These are phyloP conservation scores for Pseudocercospora ulei DNA, from an alignment of 2,329 filamentous ascomycete genomes.

Conservation along the genomic window DNA sequence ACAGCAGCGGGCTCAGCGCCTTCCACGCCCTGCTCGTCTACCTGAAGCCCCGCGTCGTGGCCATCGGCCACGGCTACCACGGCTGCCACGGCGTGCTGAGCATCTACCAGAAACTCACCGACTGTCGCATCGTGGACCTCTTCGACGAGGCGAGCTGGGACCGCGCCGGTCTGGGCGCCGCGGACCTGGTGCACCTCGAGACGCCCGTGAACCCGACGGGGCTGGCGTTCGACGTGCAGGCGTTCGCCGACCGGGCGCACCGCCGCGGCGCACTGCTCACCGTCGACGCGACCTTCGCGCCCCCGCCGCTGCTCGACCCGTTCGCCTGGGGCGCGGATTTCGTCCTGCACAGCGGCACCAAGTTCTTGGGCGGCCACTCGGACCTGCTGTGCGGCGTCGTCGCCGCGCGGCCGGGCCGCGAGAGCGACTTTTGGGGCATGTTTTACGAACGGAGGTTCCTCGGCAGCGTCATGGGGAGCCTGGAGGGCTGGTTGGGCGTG, in stretches of 20 bases:
- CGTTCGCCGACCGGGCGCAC: constrained; percentile 64
- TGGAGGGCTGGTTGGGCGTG: constrained; percentile 88
- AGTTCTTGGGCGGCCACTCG: constrained; percentile 92
- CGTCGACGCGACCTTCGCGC: constrained; percentile 87
- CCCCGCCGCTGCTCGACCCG: constrained; percentile 79
- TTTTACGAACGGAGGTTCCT: constrained; percentile 62
- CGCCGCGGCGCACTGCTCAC: constrained; percentile 62
- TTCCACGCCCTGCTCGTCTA: constrained; percentile 82
- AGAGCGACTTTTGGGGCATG: constrained; percentile 44
- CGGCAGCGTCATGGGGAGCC: constrained; percentile 73
- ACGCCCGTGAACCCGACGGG: constrained; percentile 89
- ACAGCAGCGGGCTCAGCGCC: constrained; percentile 73
- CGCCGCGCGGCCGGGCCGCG: constrained; percentile 51
- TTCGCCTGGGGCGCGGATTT: constrained; percentile 72
- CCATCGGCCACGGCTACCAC: constrained; percentile 81
- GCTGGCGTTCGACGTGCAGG: constrained; percentile 61
- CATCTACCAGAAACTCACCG: constrained; percentile 64
- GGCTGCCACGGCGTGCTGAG: constrained; percentile 79
- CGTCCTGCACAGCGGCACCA: constrained; percentile 87
- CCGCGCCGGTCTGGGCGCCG: constrained; percentile 57
- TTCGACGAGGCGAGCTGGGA: constrained; percentile 41
- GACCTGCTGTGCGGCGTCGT: constrained; percentile 87
- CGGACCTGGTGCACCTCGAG: constrained; percentile 84
- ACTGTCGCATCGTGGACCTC: constrained; percentile 62
- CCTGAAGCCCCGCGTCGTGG: constrained; percentile 70